These are phyloP conservation scores for Rehmannia glutinosa DNA, from an alignment of 257 asterid species.

Conservation along the genomic window DNA sequence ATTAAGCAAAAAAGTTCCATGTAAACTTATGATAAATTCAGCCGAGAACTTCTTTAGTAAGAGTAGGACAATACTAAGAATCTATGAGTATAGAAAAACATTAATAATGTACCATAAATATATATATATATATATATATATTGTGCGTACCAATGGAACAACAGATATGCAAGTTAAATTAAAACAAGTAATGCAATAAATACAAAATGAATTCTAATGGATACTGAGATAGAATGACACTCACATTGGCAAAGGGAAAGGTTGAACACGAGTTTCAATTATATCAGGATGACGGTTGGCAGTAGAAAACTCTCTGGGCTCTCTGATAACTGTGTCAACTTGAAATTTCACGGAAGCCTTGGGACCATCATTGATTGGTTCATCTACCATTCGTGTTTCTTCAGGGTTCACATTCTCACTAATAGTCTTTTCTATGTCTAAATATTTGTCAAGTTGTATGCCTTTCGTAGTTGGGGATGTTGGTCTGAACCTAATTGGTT, in stretches of 20 bases:
- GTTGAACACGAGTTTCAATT: constrained; percentile 12
- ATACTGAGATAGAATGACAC: constrained; percentile 20
- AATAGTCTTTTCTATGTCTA: constrained; percentile 2
- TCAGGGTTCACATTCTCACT: constrained; percentile 10
- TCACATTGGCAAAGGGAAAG: constrained; percentile 35
- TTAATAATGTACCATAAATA: no score
- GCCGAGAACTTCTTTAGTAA: neutral
- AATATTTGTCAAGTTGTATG: constrained; percentile 12
- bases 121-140: neutral
- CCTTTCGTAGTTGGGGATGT: constrained; percentile 13
- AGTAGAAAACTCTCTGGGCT: constrained; percentile 9
- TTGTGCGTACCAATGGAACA: neutral
- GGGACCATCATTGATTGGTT: constrained; percentile 17
- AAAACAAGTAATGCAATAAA: neutral
- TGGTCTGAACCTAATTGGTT: constrained; percentile 5
- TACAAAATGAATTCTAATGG: neutral
- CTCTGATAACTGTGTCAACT: constrained; percentile 14
- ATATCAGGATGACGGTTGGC: constrained; percentile 17
- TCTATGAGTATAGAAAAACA: neutral
- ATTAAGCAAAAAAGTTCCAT: neutral
- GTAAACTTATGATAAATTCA: neutral
- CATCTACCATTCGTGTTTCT: constrained; percentile 5
- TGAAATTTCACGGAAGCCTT: constrained; percentile 7
- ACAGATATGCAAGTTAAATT: constrained; percentile 5
- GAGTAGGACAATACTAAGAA: neutral